Conservation (phyloP, 352 stramenopile genomes). For the Globisporangium uncinulatum region DNA sequence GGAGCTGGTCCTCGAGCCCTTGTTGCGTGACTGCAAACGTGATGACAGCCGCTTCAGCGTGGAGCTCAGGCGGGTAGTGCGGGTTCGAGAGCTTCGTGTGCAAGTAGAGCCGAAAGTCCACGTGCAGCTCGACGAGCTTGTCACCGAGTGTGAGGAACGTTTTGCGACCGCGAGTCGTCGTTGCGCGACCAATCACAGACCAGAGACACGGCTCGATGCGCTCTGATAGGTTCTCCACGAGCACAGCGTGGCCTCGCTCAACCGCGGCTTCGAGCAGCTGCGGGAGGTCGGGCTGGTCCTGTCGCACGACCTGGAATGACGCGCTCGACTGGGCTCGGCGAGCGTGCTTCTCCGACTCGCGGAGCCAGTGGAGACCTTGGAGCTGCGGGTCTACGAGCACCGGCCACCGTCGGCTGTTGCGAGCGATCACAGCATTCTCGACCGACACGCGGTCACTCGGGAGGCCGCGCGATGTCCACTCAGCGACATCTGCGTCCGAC, state of each 20-base stretch:
- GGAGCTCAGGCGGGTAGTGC: conserved; percentile 88
- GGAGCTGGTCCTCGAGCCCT: conserved; percentile 88
- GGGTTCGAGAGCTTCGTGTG: conserved; percentile 93
- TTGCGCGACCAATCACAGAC: conserved; percentile 73
- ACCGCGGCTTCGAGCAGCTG: conserved; percentile 71
- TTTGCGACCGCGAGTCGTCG: conserved; percentile 69
- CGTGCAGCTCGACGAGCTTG: conserved; percentile 81
- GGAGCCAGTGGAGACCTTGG: conserved; percentile 87
- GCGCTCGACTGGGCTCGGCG: conserved; percentile 20
- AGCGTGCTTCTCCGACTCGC: conserved; percentile 73
- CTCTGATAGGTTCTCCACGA: conserved; percentile 90
- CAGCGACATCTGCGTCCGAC: conserved; percentile 70
- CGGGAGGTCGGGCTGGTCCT: conserved; percentile 79
- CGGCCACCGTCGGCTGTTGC: conserved; percentile 74
- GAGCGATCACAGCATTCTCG: conserved; percentile 89
- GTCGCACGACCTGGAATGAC: conserved; percentile 72
- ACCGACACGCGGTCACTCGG: conserved; percentile 87
- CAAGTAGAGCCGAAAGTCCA: conserved; percentile 82
- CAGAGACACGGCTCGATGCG: conserved; percentile 83
- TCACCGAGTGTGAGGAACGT: conserved; percentile 81
- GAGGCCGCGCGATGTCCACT: conserved; percentile 83
- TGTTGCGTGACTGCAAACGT: conserved; percentile 90
- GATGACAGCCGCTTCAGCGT: conserved; percentile 88
- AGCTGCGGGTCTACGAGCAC: conserved; percentile 90
- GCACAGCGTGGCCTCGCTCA: conserved; percentile 66